These are phyloP conservation scores for Cryptococcus neoformans DNA, from an alignment of 1,284 basidiomycete species.

Conservation along the genomic window DNA sequence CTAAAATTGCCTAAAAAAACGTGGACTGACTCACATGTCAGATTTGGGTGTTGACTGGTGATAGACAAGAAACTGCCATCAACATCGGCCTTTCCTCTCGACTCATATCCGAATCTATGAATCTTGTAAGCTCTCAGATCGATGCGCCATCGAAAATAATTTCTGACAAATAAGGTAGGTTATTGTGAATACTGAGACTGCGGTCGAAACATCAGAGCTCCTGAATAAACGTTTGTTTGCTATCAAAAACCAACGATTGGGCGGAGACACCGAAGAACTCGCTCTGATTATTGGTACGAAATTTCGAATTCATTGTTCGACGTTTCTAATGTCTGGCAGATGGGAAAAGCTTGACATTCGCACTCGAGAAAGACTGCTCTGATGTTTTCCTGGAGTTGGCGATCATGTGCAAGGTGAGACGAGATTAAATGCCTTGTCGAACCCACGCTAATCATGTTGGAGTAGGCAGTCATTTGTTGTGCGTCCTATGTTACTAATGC, in stretches of 20 bases:
- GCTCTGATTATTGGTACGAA: slow-evolving; percentile 83
- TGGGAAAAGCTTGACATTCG: slow-evolving; percentile 90
- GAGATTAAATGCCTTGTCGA: neutral
- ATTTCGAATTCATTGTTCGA: neutral
- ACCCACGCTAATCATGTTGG: neutral
- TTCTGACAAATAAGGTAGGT: slow-evolving; percentile 56
- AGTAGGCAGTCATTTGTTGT: slow-evolving; percentile 88
- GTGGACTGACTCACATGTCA: slow-evolving; percentile 31
- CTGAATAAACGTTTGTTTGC: slow-evolving; percentile 83
- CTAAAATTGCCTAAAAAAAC: neutral
- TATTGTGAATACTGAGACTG: slow-evolving; percentile 88
- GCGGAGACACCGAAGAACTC: slow-evolving; percentile 90
- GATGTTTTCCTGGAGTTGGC: slow-evolving; percentile 92
- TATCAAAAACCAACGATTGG: slow-evolving; percentile 86
- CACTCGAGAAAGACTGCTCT: slow-evolving; percentile 87
- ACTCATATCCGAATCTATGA: slow-evolving; percentile 98
- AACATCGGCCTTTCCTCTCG: slow-evolving; percentile 98
- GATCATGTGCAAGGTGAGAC: slow-evolving; percentile 77
- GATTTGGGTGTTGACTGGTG: slow-evolving; percentile 98
- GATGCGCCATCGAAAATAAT: neutral
- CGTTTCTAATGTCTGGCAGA: slow-evolving; percentile 54
- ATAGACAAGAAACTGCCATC: slow-evolving; percentile 98
- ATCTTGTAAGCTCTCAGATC: slow-evolving; percentile 61
- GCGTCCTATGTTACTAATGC: slow-evolving; percentile 33
- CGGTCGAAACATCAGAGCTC: slow-evolving; percentile 81